Conservation (phyloP, 208 protist species). For the Acanthamoeba divionensis region DNA sequence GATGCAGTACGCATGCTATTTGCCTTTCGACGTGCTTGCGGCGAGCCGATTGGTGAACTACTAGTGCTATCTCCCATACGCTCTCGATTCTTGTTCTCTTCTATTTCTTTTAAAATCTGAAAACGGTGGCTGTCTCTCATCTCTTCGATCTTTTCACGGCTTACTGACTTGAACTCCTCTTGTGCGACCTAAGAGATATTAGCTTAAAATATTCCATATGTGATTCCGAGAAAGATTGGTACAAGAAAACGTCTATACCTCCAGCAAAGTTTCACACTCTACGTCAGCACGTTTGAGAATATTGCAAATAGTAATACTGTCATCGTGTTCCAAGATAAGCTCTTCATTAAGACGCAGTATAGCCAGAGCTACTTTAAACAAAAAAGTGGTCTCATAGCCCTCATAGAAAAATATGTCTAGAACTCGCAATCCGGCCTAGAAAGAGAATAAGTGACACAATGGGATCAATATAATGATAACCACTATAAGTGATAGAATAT, state of each 20-base stretch:
- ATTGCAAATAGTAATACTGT: neutral
- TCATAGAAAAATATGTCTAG: slow-evolving; percentile 75
- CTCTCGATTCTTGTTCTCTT: slow-evolving; percentile 27
- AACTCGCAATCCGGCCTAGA: slow-evolving; percentile 65
- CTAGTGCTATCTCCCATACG: neutral
- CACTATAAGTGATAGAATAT: neutral
- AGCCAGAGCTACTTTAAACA: slow-evolving; percentile 63
- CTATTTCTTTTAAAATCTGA: slow-evolving; percentile 18
- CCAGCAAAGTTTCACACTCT: neutral
- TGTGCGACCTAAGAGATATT: neutral
- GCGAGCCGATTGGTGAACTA: too few species aligned
- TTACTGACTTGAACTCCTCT: slow-evolving; percentile 27
- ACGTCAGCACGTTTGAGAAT: neutral
- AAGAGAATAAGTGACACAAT: neutral
- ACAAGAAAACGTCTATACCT: neutral
- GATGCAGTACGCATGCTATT: too few species aligned
- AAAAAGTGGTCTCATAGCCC: slow-evolving; percentile 67
- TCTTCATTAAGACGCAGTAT: slow-evolving; percentile 69
- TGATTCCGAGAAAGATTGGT: neutral
- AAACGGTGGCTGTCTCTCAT: neutral
- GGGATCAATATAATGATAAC: neutral
- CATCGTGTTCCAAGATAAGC: slow-evolving; percentile 16
- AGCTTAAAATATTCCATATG: neutral
- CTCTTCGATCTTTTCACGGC: neutral
- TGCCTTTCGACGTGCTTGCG: too few species aligned